Conservation (phyloP, 164 flowering plant genomes). For the Cinnamomum chago region DNA sequence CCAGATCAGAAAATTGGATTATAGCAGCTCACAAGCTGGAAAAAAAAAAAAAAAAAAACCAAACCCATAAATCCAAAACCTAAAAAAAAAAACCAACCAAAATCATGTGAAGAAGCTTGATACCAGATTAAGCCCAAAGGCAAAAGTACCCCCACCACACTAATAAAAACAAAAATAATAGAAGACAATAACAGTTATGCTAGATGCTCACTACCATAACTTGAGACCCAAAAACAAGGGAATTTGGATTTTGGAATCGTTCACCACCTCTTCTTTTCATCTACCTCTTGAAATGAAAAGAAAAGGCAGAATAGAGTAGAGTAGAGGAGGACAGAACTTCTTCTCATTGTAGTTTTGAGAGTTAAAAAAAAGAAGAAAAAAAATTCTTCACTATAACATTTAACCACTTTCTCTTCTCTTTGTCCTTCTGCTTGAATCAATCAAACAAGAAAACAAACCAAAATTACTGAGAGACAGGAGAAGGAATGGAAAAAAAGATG, state of each 20-base stretch:
- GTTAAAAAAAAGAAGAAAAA: no score
- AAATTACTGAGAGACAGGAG: not conserved
- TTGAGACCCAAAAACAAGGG: not conserved
- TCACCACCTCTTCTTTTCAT: not conserved
- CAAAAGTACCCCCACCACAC: not conserved
- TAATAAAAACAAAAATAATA: not conserved
- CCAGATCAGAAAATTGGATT: not conserved
- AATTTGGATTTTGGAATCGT: conserved; percentile 2
- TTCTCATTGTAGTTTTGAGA: not conserved
- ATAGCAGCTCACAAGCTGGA: not conserved
- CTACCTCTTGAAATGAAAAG: not conserved
- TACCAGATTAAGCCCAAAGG: not conserved
- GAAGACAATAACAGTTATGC: not conserved
- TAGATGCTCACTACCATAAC: not conserved
- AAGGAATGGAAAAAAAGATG: not conserved
- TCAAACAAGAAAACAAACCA: not conserved
- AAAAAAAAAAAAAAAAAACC: not conserved
- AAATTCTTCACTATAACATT: not conserved
- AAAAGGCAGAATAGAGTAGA: not conserved
- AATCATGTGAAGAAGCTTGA: not conserved
- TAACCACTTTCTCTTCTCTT: not conserved
- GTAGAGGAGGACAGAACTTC: not conserved
- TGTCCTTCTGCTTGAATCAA: not conserved
- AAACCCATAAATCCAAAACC: not conserved
- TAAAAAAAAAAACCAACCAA: not conserved